phyloP scores from a whole-genome alignment of 208 protist species.

The Crithidia mellificae region DNA sequence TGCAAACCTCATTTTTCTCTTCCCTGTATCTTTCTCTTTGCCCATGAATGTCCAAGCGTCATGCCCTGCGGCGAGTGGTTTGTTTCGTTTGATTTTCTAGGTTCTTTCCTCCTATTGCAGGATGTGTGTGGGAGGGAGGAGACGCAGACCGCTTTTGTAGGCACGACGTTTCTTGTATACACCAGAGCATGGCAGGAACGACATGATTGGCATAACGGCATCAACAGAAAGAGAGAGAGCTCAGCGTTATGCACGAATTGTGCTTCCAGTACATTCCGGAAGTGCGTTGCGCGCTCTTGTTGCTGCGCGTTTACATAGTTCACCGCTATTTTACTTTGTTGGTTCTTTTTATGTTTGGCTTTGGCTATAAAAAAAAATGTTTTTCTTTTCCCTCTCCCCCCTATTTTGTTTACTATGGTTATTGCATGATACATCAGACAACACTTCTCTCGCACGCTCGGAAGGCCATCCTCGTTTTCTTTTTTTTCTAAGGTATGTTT shows the following conservation, averaged over 20 bases:
- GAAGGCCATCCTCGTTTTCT: neutral
- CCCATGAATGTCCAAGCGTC: too few species aligned
- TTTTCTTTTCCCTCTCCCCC: neutral
- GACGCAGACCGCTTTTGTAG: neutral
- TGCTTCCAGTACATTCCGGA: neutral
- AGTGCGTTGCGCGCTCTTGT: neutral
- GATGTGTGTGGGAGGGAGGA: neutral
- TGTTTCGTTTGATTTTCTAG: too few species aligned
- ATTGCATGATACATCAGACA: neutral
- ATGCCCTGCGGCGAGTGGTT: too few species aligned
- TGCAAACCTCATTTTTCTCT: too few species aligned
- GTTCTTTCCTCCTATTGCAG: neutral
- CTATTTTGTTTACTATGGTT: neutral
- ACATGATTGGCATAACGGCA: too few species aligned
- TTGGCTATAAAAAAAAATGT: too few species aligned
- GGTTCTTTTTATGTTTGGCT: neutral
- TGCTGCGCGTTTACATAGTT: constrained; percentile 1
- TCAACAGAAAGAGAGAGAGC: too few species aligned
- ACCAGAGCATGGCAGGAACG: too few species aligned
- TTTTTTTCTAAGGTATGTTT: too few species aligned
- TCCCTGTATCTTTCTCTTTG: too few species aligned
- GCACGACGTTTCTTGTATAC: neutral
- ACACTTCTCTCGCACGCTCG: neutral
- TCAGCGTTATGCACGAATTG: neutral
- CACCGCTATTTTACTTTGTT: neutral